Evolutionary conservation across 805 yeast species (phyloP).

Genomic region (Candida jianshihensis): DNA sequence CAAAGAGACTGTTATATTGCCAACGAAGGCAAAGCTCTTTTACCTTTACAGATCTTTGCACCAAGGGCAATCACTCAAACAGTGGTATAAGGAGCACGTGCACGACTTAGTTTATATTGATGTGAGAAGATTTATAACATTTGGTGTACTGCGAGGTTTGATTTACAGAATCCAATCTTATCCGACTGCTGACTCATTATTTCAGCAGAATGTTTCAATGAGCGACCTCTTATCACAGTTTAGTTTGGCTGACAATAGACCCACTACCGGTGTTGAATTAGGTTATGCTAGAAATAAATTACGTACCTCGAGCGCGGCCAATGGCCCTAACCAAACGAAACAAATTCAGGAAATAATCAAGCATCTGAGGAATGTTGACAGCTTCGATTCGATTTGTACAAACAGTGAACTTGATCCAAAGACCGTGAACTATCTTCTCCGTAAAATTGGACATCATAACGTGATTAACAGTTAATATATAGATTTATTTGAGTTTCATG

Average conservation of each 20-base stretch:
- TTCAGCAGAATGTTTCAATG: constrained; percentile 11
- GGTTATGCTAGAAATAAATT: no score
- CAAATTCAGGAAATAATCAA: constrained; percentile 16
- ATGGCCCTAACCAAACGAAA: no score
- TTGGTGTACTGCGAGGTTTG: constrained; percentile 77
- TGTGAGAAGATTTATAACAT: constrained; percentile 74
- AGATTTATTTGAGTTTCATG: neutral
- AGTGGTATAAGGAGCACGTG: constrained; percentile 73
- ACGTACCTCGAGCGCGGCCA: no score
- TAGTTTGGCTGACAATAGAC: constrained; percentile 1
- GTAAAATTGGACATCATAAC: constrained; percentile 43
- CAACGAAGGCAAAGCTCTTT: constrained; percentile 62
- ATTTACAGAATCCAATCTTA: constrained; percentile 75
- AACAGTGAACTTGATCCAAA: constrained; percentile 49
- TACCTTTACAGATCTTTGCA: constrained; percentile 69
- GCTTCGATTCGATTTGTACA: constrained; percentile 65
- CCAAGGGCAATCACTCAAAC: constrained; percentile 69
- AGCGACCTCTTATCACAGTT: constrained; percentile 7
- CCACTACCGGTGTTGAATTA: no score
- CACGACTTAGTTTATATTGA: constrained; percentile 60
- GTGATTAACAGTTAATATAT: constrained; percentile 31
- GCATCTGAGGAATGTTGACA: constrained; percentile 45
- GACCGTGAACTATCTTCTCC: constrained; percentile 46
- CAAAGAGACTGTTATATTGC: constrained; percentile 29
- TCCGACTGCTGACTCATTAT: constrained; percentile 36